Base-by-base conservation (phyloP, 1,284 basidiomycete species). In the Leccinum fallax region DNA sequence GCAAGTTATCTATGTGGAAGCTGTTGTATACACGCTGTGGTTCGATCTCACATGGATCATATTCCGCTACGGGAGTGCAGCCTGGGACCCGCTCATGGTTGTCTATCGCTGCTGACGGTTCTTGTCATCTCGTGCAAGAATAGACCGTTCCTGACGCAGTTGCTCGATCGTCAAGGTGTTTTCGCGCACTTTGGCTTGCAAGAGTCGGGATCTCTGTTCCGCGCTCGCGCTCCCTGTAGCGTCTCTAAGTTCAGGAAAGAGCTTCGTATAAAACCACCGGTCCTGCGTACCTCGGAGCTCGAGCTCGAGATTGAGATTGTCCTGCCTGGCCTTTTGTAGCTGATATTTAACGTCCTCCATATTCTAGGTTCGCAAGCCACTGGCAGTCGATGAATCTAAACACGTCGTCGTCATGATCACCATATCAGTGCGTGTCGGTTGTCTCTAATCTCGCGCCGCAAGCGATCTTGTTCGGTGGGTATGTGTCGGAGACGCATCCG, bases 331-430 rank as follows among this genome's bases (percentile, higher is more conserved):
- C 61, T 79, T 80, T 40, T 86, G 83, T 19, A 92, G 73, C 34
- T 92, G 86, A 19, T 81, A 72, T 65, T 85, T 86, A 53, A 93
- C 83, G 53, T 88, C 88, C n/a, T 87, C 83, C 83, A 93, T 90
- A 66, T 92, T 89, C 90, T 92, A 65, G 21, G 49, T 53, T 56
- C 11, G 16, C 24, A 19, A 19, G 36, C 71, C 43, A 32, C 30
- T 32, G 30, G 30, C 30, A 71, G 13, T 66, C 46, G 19, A 67
- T 34, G 51, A 53, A 58, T 53, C 19, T 3, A 53, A 53, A 16
- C 13, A 51, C 21, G 24, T 24, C 10, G 34, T 53, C 19, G 32
- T 59, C 36, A 26, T 54, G 13, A 9, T 71, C 67, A 89, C n/a
- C 53, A 82, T 80, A 77, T 92, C 88, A 6, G 88, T 89, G 43